A percentile compares a stretch with the other conserved stretches of the same genome.
Evolutionary conservation across 345 rosid genomes (phyloP).

Genomic region (Turritis glabra): DNA sequence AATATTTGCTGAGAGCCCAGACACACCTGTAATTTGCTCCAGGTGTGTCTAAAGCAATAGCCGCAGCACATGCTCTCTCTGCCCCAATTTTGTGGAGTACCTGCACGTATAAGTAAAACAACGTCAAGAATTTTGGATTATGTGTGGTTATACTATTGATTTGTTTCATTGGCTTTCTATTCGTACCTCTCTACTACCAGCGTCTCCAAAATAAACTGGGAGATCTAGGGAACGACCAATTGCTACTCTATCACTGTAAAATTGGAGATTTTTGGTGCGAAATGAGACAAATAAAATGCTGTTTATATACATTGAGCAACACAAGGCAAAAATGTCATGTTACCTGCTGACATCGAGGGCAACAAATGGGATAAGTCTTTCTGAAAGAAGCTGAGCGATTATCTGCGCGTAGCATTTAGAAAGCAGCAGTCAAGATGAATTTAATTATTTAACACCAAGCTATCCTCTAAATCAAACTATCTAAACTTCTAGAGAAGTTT

Average conservation of each 20-base stretch:
- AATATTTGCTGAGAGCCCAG: slow-evolving; percentile 97
- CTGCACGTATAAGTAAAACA: slow-evolving; percentile 24
- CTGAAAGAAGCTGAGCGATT: slow-evolving; percentile 99
- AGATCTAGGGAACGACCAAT: slow-evolving; percentile 92
- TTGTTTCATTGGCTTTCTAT: background rate
- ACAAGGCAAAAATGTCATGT: slow-evolving; percentile 2
- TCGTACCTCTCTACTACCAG: slow-evolving; percentile 96
- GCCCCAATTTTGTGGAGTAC: slow-evolving; percentile 98
- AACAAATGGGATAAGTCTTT: slow-evolving; percentile 93
- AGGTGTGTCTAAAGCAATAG: slow-evolving; percentile 89
- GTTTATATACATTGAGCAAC: background rate
- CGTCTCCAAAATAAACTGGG: slow-evolving; percentile 98
- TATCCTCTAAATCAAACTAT: background rate
- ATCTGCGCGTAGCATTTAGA: slow-evolving; percentile 55
- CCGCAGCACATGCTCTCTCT: slow-evolving; percentile 95
- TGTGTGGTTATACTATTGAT: background rate
- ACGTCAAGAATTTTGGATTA: background rate
- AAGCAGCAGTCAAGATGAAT: background rate
- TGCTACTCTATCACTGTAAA: slow-evolving; percentile 91
- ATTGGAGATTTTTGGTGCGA: background rate
- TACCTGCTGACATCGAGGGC: slow-evolving; percentile 99
- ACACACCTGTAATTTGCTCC: slow-evolving; percentile 99
- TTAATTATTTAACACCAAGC: background rate
- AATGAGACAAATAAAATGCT: background rate
- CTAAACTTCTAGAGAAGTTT: background rate